Conservation (phyloP, 208 protist species). For the Trypanosoma grayi region DNA sequence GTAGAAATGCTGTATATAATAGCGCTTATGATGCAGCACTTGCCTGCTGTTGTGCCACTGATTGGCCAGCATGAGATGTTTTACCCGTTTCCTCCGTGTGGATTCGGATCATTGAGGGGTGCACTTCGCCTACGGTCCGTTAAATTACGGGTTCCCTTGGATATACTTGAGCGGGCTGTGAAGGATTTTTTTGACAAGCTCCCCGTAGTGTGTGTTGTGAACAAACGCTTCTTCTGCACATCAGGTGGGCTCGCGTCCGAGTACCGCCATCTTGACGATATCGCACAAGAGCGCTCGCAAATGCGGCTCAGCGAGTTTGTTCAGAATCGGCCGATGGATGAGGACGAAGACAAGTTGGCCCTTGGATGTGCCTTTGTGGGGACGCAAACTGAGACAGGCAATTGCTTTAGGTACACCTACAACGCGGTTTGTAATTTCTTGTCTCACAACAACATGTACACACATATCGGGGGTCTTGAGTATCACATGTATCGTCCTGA, state of each 20-base stretch:
- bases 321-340: conserved; percentile 78
- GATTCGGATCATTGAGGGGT: conserved; percentile 68
- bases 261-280: conserved; percentile 44
- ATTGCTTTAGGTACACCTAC: conserved; percentile 65
- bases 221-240: conserved; percentile 70
- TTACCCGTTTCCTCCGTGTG: conserved; percentile 62
- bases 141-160: conserved; percentile 27
- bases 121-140: conserved; percentile 52
- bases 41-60: conserved; percentile 42
- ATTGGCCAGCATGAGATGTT: conserved; percentile 79
- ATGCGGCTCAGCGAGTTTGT: conserved; percentile 59
- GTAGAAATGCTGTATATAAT: conserved; percentile 73
- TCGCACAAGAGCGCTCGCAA: conserved; percentile 31
- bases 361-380: conserved; percentile 60
- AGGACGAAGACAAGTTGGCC: conserved; percentile 69
- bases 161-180: conserved; percentile 42
- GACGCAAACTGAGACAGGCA: conserved; percentile 34
- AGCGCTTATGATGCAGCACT: conserved; percentile 40
- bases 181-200: conserved; percentile 61
- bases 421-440: conserved; percentile 84
- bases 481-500: conserved; percentile 70
- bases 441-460: conserved; percentile 55
- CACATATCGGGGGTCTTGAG: conserved; percentile 74
- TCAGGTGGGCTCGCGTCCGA: conserved; percentile 51
- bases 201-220: conserved; percentile 63